These are phyloP conservation scores for Gossypium schwendimanii DNA, from an alignment of 441 rosid genomes.

Conservation along the genomic window DNA sequence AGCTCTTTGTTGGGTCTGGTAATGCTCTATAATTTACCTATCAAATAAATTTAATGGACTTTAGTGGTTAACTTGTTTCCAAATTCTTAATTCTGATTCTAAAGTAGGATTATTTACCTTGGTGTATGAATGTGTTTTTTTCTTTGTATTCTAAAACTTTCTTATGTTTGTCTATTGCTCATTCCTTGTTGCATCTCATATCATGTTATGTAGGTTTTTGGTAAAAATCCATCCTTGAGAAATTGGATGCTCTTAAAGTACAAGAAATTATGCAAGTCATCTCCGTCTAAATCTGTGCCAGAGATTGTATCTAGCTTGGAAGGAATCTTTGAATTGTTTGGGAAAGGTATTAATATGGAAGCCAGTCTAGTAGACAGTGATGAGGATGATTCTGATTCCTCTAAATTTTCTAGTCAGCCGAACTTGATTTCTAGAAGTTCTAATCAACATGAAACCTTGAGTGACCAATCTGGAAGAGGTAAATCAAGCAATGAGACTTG, in stretches of 20 bases:
- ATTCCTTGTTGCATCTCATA: constrained; percentile 15
- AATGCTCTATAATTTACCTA: constrained; percentile 21
- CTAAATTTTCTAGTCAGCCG: constrained; percentile 25
- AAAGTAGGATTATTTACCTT: background rate
- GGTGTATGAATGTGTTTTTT: background rate
- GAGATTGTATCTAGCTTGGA: constrained; percentile 45
- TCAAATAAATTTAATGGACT: background rate
- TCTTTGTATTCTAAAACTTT: background rate
- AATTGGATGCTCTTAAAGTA: constrained; percentile 63
- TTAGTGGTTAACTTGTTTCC: background rate
- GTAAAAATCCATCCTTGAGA: constrained; percentile 47
- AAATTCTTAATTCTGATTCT: constrained; percentile 9
- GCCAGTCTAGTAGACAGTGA: constrained; percentile 45
- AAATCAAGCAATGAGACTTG: constrained; percentile 21
- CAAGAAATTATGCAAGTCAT: constrained; percentile 43
- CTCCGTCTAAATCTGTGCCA: constrained; percentile 41
- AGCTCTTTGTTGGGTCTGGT: constrained; percentile 79
- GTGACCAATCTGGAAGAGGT: constrained; percentile 29
- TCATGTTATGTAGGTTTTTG: constrained; percentile 54
- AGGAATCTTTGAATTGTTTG: constrained; percentile 41
- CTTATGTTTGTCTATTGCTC: constrained; percentile 9
- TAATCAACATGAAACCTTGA: constrained; percentile 28
- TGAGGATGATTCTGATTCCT: constrained; percentile 46
- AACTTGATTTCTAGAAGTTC: constrained; percentile 25
- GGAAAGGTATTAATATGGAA: constrained; percentile 42